Evolutionary conservation across 148 eudicot species (phyloP), one percentile per base, ranked within the genome.

Genomic region (Selenicereus undatus): DNA sequence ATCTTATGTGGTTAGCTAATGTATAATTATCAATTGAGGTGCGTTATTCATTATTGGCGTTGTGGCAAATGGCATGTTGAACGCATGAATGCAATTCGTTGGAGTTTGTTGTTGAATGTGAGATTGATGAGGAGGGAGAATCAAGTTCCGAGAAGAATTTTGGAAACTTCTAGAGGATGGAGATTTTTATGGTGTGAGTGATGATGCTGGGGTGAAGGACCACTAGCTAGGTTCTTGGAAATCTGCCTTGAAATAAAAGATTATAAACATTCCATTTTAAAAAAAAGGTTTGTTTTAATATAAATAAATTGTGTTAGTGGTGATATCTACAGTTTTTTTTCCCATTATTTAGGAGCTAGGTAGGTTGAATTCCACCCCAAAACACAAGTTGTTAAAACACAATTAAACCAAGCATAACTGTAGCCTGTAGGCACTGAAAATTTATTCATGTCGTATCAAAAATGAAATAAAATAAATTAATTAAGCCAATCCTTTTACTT

Each of bases 1-100:
- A 82, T 82, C 54, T 69, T 36, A 2, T 64, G 56, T 69, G 32
- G 20, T 70, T 32, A 71, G 22, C 8, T 71, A 21, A 9, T 18
- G 24, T 17, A 70, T 76, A 35, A 51, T 81, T 75, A 51, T 81
- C 79, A n/a, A 48, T 76, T 81, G 68, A 62, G 73, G 30, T 75
- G 65, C 43, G 43, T 81, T 64, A 52, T 29, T 24, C 12, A 65
- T 75, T 66, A 64, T 64, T 39, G 43, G 8, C 1, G 22, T 30
- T 17, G 6, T 39, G 2, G 3, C 43, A 39, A 39, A 39, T 52
- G 58, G 8, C 58, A 52, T 4, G 58, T 52, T 52, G 58, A 52
- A 52, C 18, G 58, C 18, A 11, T 52, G 52, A 11, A 48, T 12
- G 0, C 0, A 48, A 48, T 3, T 3, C 1, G 12, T 64, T 64